A percentile compares a stretch with the other conserved stretches of the same genome.
These are phyloP conservation scores for Salinomyces thailandicus DNA, from an alignment of 2,329 filamentous ascomycete genomes.

Conservation along the genomic window DNA sequence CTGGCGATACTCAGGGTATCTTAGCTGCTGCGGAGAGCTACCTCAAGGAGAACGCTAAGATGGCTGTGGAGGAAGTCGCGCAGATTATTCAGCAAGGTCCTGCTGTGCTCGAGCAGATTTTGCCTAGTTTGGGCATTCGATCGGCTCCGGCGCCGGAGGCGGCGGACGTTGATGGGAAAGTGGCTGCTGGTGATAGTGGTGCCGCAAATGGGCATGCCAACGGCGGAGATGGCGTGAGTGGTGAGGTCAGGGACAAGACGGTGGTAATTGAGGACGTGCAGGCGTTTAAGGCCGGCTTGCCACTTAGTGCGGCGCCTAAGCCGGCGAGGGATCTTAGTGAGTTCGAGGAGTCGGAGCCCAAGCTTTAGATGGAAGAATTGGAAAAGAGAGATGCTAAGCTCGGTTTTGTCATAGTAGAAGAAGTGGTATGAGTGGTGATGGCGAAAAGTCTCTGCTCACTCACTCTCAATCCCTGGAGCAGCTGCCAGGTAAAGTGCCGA, in stretches of 20 bases:
- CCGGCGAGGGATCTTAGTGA: conserved; percentile 66
- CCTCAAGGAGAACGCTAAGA: conserved; percentile 31
- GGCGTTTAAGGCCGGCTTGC: conserved; percentile 66
- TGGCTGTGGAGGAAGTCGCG: conserved; percentile 41
- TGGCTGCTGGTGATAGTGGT: no score
- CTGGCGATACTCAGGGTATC: conserved; percentile 22
- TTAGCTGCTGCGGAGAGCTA: conserved; percentile 35
- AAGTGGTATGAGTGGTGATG: no score
- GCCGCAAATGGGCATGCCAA: conserved; percentile 24
- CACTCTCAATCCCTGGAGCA: no score
- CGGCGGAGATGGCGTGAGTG: conserved; percentile 32
- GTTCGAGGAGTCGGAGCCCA: conserved; percentile 76
- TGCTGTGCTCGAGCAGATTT: conserved; percentile 36
- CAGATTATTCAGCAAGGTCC: conserved; percentile 41
- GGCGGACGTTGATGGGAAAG: conserved; percentile 25
- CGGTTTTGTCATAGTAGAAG: no score
- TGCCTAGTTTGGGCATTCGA: conserved; percentile 35
- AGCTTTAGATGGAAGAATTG: no score
- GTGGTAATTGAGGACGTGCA: conserved; percentile 66
- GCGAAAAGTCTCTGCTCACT: no score
- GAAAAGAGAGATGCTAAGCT: no score
- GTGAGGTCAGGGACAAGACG: conserved; percentile 39
- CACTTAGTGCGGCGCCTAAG: conserved; percentile 60
- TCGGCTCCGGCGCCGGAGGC: conserved; percentile 4
- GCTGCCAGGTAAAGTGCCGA: no score